Evolutionary conservation across 345 rosid genomes (phyloP).

Genomic region (Lepidium sativum): DNA sequence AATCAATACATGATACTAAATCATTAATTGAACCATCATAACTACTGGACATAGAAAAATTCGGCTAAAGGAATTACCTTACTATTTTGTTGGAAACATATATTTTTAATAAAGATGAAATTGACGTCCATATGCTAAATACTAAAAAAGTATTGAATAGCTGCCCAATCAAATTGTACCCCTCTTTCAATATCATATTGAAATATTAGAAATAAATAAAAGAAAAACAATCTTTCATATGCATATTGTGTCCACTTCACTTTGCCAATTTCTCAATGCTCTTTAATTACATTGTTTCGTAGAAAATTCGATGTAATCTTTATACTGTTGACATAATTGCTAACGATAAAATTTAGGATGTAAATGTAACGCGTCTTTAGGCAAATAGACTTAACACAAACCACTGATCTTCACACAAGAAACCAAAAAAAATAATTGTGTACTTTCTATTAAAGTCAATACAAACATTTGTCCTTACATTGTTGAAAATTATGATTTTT

Average conservation of each 20-base stretch:
- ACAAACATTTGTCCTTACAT: not conserved
- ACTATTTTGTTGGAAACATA: not conserved
- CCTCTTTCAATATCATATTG: not conserved
- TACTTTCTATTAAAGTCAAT: too few relatives aligned
- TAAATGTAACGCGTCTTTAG: too few relatives aligned
- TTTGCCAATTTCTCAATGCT: not conserved
- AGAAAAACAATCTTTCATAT: not conserved
- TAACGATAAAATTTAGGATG: too few relatives aligned
- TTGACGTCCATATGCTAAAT: not conserved
- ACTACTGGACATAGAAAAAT: too few relatives aligned
- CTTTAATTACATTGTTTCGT: not conserved
- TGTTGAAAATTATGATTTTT: not conserved
- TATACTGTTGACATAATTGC: too few relatives aligned
- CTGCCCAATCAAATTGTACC: slow-evolving; percentile 4
- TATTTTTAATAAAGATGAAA: not conserved
- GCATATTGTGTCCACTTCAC: not conserved
- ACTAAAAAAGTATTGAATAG: slow-evolving; percentile 1
- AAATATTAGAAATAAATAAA: too few relatives aligned
- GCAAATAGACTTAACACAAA: too few relatives aligned
- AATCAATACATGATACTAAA: too few relatives aligned
- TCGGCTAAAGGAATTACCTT: too few relatives aligned
- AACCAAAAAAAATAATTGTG: too few relatives aligned
- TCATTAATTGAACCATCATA: too few relatives aligned
- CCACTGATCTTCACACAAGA: too few relatives aligned
- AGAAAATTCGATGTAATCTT: not conserved